Evolutionary conservation across 1,284 basidiomycete genomes (phyloP).

Genomic region (Hymenochaete sp.): DNA sequence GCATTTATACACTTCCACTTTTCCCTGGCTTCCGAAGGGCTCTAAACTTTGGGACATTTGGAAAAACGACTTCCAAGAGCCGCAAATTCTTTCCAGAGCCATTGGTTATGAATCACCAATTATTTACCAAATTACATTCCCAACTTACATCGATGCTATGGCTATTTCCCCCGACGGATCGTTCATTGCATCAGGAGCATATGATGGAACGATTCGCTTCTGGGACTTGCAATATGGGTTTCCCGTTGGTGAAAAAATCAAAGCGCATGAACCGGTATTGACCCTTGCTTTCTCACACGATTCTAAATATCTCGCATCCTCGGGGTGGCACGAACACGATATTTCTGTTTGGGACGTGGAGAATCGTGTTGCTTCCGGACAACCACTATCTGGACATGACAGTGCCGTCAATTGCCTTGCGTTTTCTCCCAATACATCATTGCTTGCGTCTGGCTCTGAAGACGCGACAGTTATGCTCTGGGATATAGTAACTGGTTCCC

Average conservation of each 20-base stretch:
- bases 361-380: neutral
- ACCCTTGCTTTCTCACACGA: constrained; percentile 21
- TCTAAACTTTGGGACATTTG: no score
- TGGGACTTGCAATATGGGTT: constrained; percentile 9
- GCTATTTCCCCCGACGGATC: constrained; percentile 13
- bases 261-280: constrained; percentile 36
- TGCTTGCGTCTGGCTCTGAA: constrained; percentile 2
- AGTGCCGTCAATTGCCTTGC: neutral
- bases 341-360: constrained; percentile 5
- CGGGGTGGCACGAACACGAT: neutral
- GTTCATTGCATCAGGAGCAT: constrained; percentile 9
- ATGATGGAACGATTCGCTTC: constrained; percentile 8
- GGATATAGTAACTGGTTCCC: no score
- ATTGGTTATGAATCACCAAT: no score
- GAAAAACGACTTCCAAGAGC: no score
- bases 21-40: no score
- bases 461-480: constrained; percentile 8
- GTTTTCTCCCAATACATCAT: constrained; percentile 1
- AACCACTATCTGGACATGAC: constrained; percentile 1
- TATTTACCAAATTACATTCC: no score
- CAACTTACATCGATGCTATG: constrained; percentile 13
- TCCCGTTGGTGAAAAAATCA: constrained; percentile 23
- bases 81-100: no score
- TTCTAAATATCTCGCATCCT: constrained; percentile 6
- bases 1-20: constrained; percentile 10